These are phyloP conservation scores for Melastoma malabathricum DNA, from an alignment of 345 rosid genomes.

Conservation along the genomic window DNA sequence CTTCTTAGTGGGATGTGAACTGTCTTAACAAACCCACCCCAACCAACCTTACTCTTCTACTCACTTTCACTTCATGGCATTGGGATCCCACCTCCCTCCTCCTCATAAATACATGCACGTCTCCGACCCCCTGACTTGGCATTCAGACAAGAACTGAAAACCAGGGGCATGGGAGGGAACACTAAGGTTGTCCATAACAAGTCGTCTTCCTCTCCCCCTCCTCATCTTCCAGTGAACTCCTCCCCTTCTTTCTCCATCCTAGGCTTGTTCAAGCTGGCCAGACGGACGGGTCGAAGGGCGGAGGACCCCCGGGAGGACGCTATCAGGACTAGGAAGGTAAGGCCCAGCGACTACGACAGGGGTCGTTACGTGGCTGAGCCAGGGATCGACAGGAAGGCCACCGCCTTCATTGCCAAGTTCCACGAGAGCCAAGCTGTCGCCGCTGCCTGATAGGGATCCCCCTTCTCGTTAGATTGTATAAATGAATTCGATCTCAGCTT, in stretches of 20 bases:
- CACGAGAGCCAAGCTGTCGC: slow-evolving; percentile 22
- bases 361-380: slow-evolving; percentile 34
- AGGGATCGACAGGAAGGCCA: slow-evolving; percentile 24
- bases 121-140: too few relatives aligned
- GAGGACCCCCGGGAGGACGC: background rate
- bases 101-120: too few relatives aligned
- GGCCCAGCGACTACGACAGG: slow-evolving; percentile 26
- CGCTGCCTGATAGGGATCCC: background rate
- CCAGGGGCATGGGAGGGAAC: too few relatives aligned
- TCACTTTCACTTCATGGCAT: too few relatives aligned
- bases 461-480: too few relatives aligned
- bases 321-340: slow-evolving; percentile 5
- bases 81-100: too few relatives aligned
- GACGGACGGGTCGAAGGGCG: background rate
- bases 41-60: too few relatives aligned
- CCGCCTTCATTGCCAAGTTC: slow-evolving; percentile 41
- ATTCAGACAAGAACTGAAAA: too few relatives aligned
- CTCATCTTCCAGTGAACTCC: slow-evolving; percentile 1
- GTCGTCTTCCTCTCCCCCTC: background rate
- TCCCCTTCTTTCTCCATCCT: slow-evolving; percentile 16
- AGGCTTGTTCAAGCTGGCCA: slow-evolving; percentile 24
- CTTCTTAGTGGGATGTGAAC: too few relatives aligned
- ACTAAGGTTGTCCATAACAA: too few relatives aligned
- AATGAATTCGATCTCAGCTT: too few relatives aligned
- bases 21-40: too few relatives aligned